Evolutionary conservation across 768 basidiomycete genomes (phyloP), one percentile per base, ranked within the genome.

Genomic region (Boletus pseudopeckii): DNA sequence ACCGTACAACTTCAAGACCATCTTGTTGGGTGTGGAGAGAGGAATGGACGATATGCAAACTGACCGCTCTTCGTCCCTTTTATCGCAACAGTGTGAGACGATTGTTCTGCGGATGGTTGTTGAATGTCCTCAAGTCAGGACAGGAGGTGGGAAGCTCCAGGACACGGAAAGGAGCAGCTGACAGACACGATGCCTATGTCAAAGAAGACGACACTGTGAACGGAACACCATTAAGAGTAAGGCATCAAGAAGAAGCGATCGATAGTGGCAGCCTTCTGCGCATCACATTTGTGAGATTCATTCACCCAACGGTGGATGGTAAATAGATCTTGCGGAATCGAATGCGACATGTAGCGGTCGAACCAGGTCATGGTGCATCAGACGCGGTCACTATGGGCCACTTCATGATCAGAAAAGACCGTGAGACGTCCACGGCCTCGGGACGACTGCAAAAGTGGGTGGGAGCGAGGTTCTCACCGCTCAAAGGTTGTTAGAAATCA

Each of bases 1-100:
- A 37, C 61, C 59, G 48, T 64, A 53, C 17, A 65, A 45, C 13
- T 63, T 57, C 32, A 65, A 42, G 45, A 65, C 61, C 64, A 65
- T 66, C 13, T 3, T 45, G 40, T 34, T n/a, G 17, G 37, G 10
- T 15, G 34, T 53, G 2, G 18, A 39, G 45, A 33, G 26, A 9
- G n/a, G 33, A 24, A 41, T 45, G 17, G 34, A 28, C 28, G 43
- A 37, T 52, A 22, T 14, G 36, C 3, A 18, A 30, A 13, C 17
- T 28, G 26, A 14, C 37, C 30, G 4, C 18, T 1, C 39, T 37
- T 40, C 30, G 13, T 10, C 28, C n/a, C 5, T 6, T 26, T 62
- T 59, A 63, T 56, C 14, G 7, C 15, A 26, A 38, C 24, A 18
- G 41, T 39, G 53, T 59, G 57, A 41, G 59, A 61, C 43, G 4